Percentiles rank a stretch among this genome's conserved stretches.
phyloP scores from a whole-genome alignment of 2,329 filamentous ascomycete genomes.

The Colletotrichum siamense region DNA sequence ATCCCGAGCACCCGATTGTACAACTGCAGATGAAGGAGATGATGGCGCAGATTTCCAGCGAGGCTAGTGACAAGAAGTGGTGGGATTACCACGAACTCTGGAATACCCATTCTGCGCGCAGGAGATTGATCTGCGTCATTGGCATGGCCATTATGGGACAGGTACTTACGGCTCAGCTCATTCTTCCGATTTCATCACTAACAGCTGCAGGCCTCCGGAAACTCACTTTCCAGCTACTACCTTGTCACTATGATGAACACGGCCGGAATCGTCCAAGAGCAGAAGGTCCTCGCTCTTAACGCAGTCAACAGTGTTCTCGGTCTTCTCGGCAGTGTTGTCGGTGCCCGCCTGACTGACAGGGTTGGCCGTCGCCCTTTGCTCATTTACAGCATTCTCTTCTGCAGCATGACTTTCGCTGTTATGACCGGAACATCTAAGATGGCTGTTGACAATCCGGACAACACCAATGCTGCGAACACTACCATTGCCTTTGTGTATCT shows the following conservation, averaged over 20 bases:
- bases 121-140: constrained; percentile 57
- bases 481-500: constrained; percentile 59
- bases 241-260: constrained; percentile 57
- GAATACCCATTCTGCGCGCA: constrained; percentile 52
- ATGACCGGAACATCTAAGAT: constrained; percentile 54
- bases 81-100: constrained; percentile 62
- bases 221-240: constrained; percentile 56
- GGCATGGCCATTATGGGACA: constrained; percentile 60
- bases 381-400: constrained; percentile 51
- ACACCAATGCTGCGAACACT: constrained; percentile 44
- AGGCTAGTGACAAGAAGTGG: constrained; percentile 60
- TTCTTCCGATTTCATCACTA: neutral
- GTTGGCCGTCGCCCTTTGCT: constrained; percentile 62
- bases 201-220: constrained; percentile 35
- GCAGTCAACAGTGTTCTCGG: constrained; percentile 60
- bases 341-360: constrained; percentile 61
- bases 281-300: constrained; percentile 56
- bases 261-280: constrained; percentile 54
- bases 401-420: constrained; percentile 51
- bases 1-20: constrained; percentile 54
- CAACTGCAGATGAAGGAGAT: constrained; percentile 58
- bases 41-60: constrained; percentile 46
- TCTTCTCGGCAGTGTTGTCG: constrained; percentile 55
- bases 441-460: constrained; percentile 40
- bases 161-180: constrained; percentile 34